Conservation (phyloP, 2,329 filamentous ascomycete species). For the Penicillium sp. region DNA sequence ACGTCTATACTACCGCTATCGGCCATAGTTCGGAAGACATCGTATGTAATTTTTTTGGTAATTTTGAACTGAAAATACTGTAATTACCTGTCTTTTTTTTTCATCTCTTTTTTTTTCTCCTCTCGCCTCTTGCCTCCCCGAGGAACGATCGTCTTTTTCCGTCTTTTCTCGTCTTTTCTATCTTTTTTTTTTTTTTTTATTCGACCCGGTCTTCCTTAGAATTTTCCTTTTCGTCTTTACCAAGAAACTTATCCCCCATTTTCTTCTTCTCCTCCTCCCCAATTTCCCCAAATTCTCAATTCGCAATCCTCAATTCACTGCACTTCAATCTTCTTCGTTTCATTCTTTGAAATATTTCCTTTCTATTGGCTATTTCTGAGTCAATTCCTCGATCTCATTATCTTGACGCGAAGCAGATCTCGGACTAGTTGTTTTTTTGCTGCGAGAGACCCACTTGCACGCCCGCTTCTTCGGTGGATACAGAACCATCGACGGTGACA, state of each 20-base stretch:
- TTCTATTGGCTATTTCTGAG: background rate
- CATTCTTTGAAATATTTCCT: background rate
- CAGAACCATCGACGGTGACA: slow-evolving; percentile 33
- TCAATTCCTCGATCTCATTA: slow-evolving; percentile 15
- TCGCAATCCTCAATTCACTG: background rate
- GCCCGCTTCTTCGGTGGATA: slow-evolving; percentile 35
- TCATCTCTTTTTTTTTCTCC: slow-evolving; percentile 8
- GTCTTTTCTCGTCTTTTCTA: slow-evolving; percentile 13
- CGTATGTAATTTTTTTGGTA: slow-evolving; percentile 1
- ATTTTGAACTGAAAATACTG: background rate
- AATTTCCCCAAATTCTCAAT: slow-evolving; percentile 3
- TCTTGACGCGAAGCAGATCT: slow-evolving; percentile 32
- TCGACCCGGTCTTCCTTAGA: slow-evolving; percentile 17
- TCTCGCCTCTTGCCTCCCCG: slow-evolving; percentile 19
- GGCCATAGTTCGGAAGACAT: slow-evolving; percentile 10
- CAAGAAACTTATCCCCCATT: slow-evolving; percentile 11
- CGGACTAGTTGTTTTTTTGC: slow-evolving; percentile 29
- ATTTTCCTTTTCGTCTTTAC: slow-evolving; percentile 10
- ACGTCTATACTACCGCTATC: slow-evolving; percentile 3
- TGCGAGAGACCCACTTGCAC: slow-evolving; percentile 33
- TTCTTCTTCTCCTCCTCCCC: background rate
- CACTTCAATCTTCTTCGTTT: slow-evolving; percentile 1
- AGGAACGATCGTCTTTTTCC: slow-evolving; percentile 21
- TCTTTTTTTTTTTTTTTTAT: slow-evolving; percentile 14
- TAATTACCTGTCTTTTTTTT: slow-evolving; percentile 4